phyloP scores from a whole-genome alignment of 257 asterid species.

The Fraxinus quadrangulata region DNA sequence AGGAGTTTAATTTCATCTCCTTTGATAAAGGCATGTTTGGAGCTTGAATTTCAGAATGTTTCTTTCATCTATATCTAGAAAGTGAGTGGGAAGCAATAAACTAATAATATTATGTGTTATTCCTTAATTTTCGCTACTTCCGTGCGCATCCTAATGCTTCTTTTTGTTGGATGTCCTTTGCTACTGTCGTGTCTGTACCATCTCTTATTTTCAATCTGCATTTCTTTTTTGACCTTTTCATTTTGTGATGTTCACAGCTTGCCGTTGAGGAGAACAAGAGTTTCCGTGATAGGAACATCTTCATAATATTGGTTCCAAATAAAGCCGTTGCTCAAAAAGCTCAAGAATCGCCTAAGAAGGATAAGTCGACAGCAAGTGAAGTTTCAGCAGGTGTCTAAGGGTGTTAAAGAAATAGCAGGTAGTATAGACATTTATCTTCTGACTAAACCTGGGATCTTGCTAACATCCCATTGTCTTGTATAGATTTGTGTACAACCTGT shows the following conservation, averaged over 20 bases:
- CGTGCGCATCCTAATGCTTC: too few species aligned
- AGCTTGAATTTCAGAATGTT: neutral
- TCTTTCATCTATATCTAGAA: too few species aligned
- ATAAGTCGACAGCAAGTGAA: constrained; percentile 45
- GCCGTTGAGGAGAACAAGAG: constrained; percentile 77
- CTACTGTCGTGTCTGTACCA: neutral
- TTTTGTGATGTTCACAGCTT: constrained; percentile 45
- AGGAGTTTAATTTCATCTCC: constrained; percentile 24
- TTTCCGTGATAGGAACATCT: constrained; percentile 73
- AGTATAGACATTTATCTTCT: constrained; percentile 23
- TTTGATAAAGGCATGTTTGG: constrained; percentile 12
- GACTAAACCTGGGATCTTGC: constrained; percentile 30
- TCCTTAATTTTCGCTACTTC: too few species aligned
- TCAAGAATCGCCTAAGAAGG: constrained; percentile 70
- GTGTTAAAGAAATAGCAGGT: constrained; percentile 27
- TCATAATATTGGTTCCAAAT: constrained; percentile 78
- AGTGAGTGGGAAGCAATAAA: too few species aligned
- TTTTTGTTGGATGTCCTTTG: neutral
- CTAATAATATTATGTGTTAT: too few species aligned
- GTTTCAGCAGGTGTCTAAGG: constrained; percentile 70
- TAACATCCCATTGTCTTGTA: constrained; percentile 37
- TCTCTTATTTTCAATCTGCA: neutral
- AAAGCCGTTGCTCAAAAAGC: constrained; percentile 59
- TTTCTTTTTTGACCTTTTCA: neutral
- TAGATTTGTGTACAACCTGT: constrained; percentile 35